These are phyloP conservation scores for Leucogyrophana mollusca DNA, from an alignment of 768 basidiomycete species.

Conservation along the genomic window DNA sequence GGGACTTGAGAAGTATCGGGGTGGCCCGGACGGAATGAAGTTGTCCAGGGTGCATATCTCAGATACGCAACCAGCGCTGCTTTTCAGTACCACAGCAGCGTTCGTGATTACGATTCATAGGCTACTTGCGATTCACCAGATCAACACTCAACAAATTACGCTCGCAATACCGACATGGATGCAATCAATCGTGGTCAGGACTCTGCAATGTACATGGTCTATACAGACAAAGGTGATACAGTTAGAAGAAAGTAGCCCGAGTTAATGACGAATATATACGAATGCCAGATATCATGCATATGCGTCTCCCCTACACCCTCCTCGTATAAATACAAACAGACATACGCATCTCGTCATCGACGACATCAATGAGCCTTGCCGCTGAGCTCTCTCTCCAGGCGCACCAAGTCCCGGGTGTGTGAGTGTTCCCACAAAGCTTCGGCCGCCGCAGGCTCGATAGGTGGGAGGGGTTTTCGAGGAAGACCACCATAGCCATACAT, in stretches of 20 bases:
- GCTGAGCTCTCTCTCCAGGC: conserved; percentile 56
- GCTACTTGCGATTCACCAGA: too few relatives aligned
- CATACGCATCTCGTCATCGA: background rate
- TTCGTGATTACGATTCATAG: too few relatives aligned
- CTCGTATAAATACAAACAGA: background rate
- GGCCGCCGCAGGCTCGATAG: conserved; percentile 54
- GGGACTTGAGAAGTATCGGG: too few relatives aligned
- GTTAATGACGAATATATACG: background rate
- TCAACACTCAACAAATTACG: too few relatives aligned
- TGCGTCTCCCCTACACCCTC: too few relatives aligned
- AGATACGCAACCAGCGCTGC: too few relatives aligned
- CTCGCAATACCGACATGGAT: too few relatives aligned
- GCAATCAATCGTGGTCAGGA: too few relatives aligned
- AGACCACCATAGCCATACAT: conserved; percentile 78
- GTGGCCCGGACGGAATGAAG: too few relatives aligned
- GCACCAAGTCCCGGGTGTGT: conserved; percentile 67
- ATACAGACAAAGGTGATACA: too few relatives aligned
- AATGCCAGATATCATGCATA: background rate
- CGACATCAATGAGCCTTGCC: conserved; percentile 33
- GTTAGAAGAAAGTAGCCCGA: background rate
- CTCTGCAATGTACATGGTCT: background rate
- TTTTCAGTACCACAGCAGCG: too few relatives aligned
- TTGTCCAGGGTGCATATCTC: too few relatives aligned
- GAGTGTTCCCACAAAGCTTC: conserved; percentile 69
- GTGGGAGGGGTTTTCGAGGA: conserved; percentile 76